Evolutionary conservation across 2,329 filamentous ascomycete species (phyloP).

Genomic region (Neonectria hederae): DNA sequence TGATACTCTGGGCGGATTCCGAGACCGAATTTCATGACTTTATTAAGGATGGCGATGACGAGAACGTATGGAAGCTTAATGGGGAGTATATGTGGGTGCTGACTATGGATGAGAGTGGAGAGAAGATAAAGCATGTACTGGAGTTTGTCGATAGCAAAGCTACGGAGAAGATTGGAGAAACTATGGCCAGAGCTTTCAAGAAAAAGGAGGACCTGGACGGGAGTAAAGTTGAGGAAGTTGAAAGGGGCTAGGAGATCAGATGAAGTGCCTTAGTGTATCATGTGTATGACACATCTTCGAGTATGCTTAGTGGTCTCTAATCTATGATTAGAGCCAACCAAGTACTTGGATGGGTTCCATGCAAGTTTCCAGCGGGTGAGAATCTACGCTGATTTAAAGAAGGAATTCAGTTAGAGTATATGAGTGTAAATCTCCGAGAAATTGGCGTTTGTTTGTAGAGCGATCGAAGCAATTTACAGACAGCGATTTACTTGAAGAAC

Average conservation of each 20-base stretch:
- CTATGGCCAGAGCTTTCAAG: neutral
- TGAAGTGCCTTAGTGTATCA: neutral
- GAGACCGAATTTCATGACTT: neutral
- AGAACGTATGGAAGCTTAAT: neutral
- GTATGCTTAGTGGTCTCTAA: neutral
- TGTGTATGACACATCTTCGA: neutral
- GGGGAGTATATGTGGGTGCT: slow-evolving; percentile 6
- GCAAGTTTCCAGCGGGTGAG: too few species aligned
- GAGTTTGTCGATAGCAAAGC: slow-evolving; percentile 1
- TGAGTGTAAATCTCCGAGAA: too few species aligned
- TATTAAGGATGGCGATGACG: neutral
- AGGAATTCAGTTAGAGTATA: too few species aligned
- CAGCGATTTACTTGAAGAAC: too few species aligned
- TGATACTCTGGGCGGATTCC: neutral
- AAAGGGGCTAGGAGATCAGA: neutral
- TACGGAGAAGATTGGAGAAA: neutral
- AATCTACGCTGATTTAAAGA: too few species aligned
- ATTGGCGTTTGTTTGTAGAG: too few species aligned
- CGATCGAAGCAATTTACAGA: too few species aligned
- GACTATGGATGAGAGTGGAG: neutral
- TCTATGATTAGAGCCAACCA: neutral
- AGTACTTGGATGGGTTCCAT: neutral
- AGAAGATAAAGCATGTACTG: neutral
- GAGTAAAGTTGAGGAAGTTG: neutral
- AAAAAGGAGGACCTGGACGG: neutral